Percentiles rank a stretch among this genome's conserved stretches.
These are phyloP conservation scores for Candida schatavii DNA, from an alignment of 805 yeast genomes.

Conservation along the genomic window DNA sequence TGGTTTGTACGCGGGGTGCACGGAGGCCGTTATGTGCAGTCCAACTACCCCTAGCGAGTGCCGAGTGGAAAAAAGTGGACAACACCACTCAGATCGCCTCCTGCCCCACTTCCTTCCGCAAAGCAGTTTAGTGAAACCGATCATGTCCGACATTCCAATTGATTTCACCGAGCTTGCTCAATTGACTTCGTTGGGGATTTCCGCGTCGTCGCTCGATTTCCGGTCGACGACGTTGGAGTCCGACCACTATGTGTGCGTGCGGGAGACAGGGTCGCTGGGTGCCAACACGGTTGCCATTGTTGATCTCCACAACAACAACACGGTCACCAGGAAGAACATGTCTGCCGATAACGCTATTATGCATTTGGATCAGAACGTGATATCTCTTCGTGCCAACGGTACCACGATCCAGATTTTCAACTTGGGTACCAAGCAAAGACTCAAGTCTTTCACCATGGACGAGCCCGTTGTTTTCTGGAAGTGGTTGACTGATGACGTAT, in stretches of 20 bases:
- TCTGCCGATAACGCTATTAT: slow-evolving; percentile 95
- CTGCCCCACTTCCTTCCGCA: background rate
- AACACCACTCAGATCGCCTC: no score
- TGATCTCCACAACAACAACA: slow-evolving; percentile 75
- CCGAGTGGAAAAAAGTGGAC: no score
- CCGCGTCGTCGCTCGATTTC: slow-evolving; percentile 81
- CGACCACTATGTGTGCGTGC: slow-evolving; percentile 81
- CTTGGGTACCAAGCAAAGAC: slow-evolving; percentile 79
- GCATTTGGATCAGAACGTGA: slow-evolving; percentile 87
- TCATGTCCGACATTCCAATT: slow-evolving; percentile 72
- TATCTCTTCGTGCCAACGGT: slow-evolving; percentile 93
- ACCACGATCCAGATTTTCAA: slow-evolving; percentile 94
- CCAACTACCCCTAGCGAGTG: no score
- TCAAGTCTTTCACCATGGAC: slow-evolving; percentile 79
- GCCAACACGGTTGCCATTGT: slow-evolving; percentile 88
- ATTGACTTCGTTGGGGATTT: slow-evolving; percentile 82
- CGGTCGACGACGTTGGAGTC: slow-evolving; percentile 93
- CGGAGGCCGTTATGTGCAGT: no score
- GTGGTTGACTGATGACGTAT: slow-evolving; percentile 71
- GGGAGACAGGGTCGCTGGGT: slow-evolving; percentile 60
- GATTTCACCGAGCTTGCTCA: slow-evolving; percentile 94
- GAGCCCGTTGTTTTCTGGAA: slow-evolving; percentile 95
- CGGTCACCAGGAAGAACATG: slow-evolving; percentile 87
- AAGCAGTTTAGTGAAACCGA: background rate
- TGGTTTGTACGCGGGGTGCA: slow-evolving; percentile 3